A percentile compares a stretch with the other conserved stretches of the same genome.
Conservation (phyloP, 495 filamentous ascomycete species). For the Trichoderma asperelloides region DNA sequence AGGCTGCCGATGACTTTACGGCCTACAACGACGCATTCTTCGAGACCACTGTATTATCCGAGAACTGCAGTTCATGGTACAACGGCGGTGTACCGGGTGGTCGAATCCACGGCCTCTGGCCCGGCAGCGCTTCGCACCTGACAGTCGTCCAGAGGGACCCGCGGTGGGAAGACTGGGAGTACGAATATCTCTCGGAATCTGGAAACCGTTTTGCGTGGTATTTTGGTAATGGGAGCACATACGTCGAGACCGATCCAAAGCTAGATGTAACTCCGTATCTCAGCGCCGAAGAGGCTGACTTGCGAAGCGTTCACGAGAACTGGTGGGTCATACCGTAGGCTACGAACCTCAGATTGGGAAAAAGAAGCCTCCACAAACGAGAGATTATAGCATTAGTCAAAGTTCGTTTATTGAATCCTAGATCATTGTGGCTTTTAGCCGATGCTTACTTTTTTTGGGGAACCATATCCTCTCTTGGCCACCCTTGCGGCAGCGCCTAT, state of each 20-base stretch:
- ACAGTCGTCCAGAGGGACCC: conserved; percentile 50
- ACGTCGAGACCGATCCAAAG: conserved; percentile 26
- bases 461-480: no score
- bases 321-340: conserved; percentile 29
- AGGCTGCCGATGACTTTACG: conserved; percentile 54
- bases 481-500: neutral
- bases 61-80: conserved; percentile 62
- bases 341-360: neutral
- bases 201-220: conserved; percentile 37
- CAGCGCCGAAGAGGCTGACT: conserved; percentile 24
- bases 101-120: conserved; percentile 56
- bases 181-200: conserved; percentile 39
- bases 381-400: neutral
- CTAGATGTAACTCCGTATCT: conserved; percentile 35
- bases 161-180: conserved; percentile 68
- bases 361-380: neutral
- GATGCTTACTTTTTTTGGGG: neutral
- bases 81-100: conserved; percentile 50
- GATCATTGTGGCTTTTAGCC: neutral
- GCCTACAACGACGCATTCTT: conserved; percentile 55
- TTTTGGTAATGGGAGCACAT: conserved; percentile 36
- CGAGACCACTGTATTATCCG: conserved; percentile 49
- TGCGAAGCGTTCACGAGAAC: conserved; percentile 33
- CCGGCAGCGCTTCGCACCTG: conserved; percentile 51
- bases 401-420: neutral